phyloP scores from a whole-genome alignment of 139 green algal genomes.

The Zygnema circumcarinatum region DNA sequence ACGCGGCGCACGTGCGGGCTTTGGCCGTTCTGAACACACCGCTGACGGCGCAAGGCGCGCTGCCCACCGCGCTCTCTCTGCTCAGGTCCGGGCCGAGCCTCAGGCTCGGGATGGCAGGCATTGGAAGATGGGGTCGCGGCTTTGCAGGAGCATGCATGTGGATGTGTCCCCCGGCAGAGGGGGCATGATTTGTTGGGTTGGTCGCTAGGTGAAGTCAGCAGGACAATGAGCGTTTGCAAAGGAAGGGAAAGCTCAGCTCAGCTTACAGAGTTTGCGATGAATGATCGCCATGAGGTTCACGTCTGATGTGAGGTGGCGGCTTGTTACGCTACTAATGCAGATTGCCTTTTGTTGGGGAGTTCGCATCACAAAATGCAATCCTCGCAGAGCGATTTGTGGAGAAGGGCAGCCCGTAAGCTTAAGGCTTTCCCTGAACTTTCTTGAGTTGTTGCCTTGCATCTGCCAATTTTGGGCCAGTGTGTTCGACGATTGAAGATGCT shows the following conservation, averaged over 20 bases:
- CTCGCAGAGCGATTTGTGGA: constrained; percentile 57
- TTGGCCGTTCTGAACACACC: constrained; percentile 54
- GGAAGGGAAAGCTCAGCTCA: too few species aligned
- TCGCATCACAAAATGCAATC: constrained; percentile 48
- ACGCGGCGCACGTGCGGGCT: background rate
- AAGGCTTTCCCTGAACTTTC: background rate
- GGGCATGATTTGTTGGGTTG: background rate
- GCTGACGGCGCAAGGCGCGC: background rate
- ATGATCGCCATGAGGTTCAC: background rate
- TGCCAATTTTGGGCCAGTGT: too few species aligned
- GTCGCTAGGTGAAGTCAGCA: background rate
- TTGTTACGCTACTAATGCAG: background rate
- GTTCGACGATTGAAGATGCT: too few species aligned
- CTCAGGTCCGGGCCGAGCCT: constrained; percentile 24
- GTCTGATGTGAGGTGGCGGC: background rate
- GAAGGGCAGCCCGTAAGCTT: constrained; percentile 47
- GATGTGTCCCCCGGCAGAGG: background rate
- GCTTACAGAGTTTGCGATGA: too few species aligned
- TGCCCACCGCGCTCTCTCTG: constrained; percentile 18
- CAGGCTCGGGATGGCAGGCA: background rate
- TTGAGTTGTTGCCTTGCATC: too few species aligned
- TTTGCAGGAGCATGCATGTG: background rate
- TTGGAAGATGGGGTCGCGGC: background rate
- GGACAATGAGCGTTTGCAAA: background rate
- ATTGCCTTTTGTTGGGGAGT: constrained; percentile 55